phyloP scores from a whole-genome alignment of 2,329 filamentous ascomycete species.

The Exophiala calicioides region DNA sequence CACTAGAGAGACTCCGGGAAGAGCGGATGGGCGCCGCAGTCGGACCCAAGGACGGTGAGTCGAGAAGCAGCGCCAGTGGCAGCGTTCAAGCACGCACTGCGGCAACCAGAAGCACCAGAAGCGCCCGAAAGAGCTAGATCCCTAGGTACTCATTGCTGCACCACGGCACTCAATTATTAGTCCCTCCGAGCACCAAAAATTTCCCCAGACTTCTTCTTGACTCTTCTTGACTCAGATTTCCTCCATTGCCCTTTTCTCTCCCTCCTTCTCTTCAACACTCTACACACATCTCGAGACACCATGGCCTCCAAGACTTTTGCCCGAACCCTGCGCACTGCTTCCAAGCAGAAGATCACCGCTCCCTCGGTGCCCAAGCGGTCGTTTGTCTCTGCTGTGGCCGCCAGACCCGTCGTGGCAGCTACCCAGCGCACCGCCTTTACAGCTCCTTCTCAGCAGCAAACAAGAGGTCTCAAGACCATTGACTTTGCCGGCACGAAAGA shows the following conservation, averaged over 20 bases:
- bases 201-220: conserved; percentile 19
- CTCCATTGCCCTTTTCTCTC: neutral
- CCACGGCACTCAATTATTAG: neutral
- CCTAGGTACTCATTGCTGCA: neutral
- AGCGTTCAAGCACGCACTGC: too few relatives aligned
- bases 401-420: conserved; percentile 52
- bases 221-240: conserved; percentile 3
- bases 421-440: conserved; percentile 47
- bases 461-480: conserved; percentile 94
- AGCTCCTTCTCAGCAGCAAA: conserved; percentile 62
- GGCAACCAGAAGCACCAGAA: too few relatives aligned
- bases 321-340: conserved; percentile 59
- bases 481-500: conserved; percentile 97
- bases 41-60: conserved; percentile 8
- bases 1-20: conserved; percentile 10
- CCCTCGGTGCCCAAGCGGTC: conserved; percentile 57
- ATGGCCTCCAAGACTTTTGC: conserved; percentile 53
- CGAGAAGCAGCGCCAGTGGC: neutral
- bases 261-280: conserved; percentile 9
- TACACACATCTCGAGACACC: conserved; percentile 26
- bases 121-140: neutral
- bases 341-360: conserved; percentile 56
- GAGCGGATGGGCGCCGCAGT: neutral
- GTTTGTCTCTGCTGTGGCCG: conserved; percentile 59
- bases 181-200: conserved; percentile 14